Evolutionary conservation across 169 alveolate species (phyloP), one percentile per base, ranked within the genome.

Genomic region (Theileria sp.): DNA sequence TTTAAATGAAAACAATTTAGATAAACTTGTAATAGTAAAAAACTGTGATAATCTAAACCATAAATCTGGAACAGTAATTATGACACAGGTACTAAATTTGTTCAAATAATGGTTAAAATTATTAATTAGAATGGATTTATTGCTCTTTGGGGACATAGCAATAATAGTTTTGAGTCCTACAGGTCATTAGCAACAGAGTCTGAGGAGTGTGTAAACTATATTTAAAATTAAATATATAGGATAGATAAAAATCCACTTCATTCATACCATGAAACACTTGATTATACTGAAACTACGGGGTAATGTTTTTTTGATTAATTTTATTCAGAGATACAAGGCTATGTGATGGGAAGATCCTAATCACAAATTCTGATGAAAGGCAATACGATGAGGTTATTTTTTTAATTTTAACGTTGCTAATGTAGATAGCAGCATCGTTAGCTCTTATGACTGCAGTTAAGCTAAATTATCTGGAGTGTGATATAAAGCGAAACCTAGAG

Each of bases 381-480:
- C 30, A 58, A 25, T 66, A 66, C 7, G 75, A 66, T 12, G 32
- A 36, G 75, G 75, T 36, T 12, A 2, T 0, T 66, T 38, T 7
- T 66, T n/a, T 66, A 21, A 26, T 3, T 66, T 26, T 66, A 9
- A 13, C 69, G 1, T 30, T 28, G 8, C 8, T 61, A 32, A 32
- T 26, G 2, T 66, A 66, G 75, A 66, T 66, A 1, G 65, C 75
- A 66, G 23, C 38, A 3, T 66, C 75, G 5, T 15, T 66, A 6
- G 75, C 75, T 25, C 7, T 66, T 1, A 44, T 66, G 32, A 44
- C 32, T 36, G 61, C 58, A 8, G 75, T 66, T 66, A 44, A 36
- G 34, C 66, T 80, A 50, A 80, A 80, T 72, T n/a, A n/a, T 44
- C 25, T 80, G 36, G 87, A 80, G 65, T 64, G 51, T 3, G 65